Conservation (phyloP, 2,329 filamentous ascomycete genomes). For the Phyllosticta citrichinensis region DNA sequence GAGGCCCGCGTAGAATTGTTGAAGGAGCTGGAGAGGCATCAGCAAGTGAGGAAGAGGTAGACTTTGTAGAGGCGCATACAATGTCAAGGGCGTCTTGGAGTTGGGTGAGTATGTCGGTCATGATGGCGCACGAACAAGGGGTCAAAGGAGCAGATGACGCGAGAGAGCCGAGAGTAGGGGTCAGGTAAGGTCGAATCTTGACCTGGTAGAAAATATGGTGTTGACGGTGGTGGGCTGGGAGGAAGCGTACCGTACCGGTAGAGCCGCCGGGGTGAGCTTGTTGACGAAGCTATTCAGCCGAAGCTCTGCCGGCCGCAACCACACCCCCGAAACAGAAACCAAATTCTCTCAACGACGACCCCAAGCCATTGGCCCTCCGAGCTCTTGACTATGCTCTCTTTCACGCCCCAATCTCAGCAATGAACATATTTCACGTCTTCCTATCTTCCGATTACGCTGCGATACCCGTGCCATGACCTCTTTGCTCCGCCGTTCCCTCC, state of each 20-base stretch:
- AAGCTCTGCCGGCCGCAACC: not conserved
- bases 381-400: not conserved
- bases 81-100: conserved; percentile 78
- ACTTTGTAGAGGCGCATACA: conserved; percentile 36
- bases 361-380: not conserved
- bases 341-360: not conserved
- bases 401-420: not conserved
- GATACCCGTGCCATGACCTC: conserved; percentile 1
- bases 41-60: not conserved
- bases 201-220: not conserved
- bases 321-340: not conserved
- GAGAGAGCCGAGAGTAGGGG: too few species aligned
- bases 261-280: too few species aligned
- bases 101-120: conserved; percentile 71
- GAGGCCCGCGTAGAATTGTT: conserved; percentile 38
- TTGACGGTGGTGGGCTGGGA: not conserved
- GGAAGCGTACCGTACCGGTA: too few species aligned
- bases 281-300: not conserved
- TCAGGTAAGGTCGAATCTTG: not conserved
- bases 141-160: too few species aligned
- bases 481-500: conserved; percentile 1
- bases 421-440: not conserved
- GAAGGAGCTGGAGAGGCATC: conserved; percentile 3
- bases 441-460: not conserved
- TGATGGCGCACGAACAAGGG: conserved; percentile 22